Percentiles rank a stretch among this genome's conserved stretches.
Conservation (phyloP, 805 yeast species). For the Sugiyamaella mastotermitis region DNA sequence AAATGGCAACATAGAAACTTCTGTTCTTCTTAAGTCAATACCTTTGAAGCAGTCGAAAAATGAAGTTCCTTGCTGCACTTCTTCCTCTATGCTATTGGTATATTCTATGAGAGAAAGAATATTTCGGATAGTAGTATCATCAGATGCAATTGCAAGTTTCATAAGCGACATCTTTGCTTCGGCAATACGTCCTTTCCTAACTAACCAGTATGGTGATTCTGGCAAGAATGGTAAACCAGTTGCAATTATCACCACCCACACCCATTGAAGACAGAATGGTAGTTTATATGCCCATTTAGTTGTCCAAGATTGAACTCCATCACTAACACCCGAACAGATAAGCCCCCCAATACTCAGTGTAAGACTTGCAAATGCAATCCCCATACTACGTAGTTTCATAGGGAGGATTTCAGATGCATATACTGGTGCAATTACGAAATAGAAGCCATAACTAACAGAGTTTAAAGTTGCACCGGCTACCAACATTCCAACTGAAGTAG, state of each 20-base stretch:
- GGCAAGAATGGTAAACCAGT: conserved; percentile 11
- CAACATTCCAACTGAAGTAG: no score
- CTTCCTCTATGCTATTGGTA: conserved; percentile 36
- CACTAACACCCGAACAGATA: conserved; percentile 46
- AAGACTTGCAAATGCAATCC: conserved; percentile 3
- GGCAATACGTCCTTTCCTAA: conserved; percentile 4
- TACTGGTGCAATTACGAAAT: no score
- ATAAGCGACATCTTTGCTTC: conserved; percentile 7
- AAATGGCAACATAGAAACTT: no score
- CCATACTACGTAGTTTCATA: conserved; percentile 2
- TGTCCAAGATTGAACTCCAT: conserved; percentile 32
- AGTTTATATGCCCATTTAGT: conserved; percentile 26
- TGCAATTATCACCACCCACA: conserved; percentile 32
- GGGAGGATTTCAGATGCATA: conserved; percentile 10
- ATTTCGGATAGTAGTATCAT: conserved; percentile 9
- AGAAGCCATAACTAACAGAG: no score
- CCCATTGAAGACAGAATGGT: conserved; percentile 38
- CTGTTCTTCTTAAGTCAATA: conserved; percentile 42
- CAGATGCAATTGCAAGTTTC: conserved; percentile 1
- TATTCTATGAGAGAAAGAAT: conserved; percentile 26
- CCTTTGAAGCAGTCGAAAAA: conserved; percentile 43
- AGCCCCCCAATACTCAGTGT: conserved; percentile 44
- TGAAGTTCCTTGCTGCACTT: conserved; percentile 20
- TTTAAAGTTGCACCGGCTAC: no score
- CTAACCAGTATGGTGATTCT: conserved; percentile 17